phyloP scores from a whole-genome alignment of 371 early-diverging fungal species.

The Amoeboaphelidium protococcarum region DNA sequence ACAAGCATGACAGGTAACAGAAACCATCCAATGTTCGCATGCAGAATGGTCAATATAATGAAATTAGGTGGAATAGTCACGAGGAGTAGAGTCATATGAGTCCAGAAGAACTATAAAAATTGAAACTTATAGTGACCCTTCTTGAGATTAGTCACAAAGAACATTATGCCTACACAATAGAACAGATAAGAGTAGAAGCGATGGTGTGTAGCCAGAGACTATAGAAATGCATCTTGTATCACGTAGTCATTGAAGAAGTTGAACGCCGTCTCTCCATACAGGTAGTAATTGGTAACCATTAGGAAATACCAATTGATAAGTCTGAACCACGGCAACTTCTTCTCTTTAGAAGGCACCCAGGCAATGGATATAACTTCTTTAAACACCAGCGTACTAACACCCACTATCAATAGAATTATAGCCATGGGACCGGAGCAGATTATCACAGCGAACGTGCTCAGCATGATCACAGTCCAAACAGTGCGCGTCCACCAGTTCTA shows the following conservation, averaged over 20 bases:
- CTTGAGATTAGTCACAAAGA: constrained; percentile 73
- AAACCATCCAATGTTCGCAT: constrained; percentile 92
- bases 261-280: constrained; percentile 77
- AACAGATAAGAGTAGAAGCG: constrained; percentile 70
- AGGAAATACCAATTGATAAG: constrained; percentile 70
- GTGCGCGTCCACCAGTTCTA: constrained; percentile 34
- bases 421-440: constrained; percentile 39
- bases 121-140: constrained; percentile 56
- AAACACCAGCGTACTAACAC: constrained; percentile 30
- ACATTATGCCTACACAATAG: constrained; percentile 64
- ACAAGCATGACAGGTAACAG: constrained; percentile 74
- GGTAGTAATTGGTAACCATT: constrained; percentile 56
- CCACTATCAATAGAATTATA: constrained; percentile 53
- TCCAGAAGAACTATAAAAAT: constrained; percentile 81
- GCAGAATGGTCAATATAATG: constrained; percentile 82
- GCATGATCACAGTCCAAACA: constrained; percentile 64
- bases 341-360: constrained; percentile 47
- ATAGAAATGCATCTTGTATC: constrained; percentile 46
- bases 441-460: constrained; percentile 44
- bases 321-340: constrained; percentile 67
- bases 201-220: constrained; percentile 71
- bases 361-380: constrained; percentile 69
- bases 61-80: constrained; percentile 72
- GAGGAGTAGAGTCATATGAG: constrained; percentile 73
- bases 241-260: constrained; percentile 51